Evolutionary conservation across 2,329 filamentous ascomycete species (phyloP).

Genomic region (Plenodomus tracheiphilus): DNA sequence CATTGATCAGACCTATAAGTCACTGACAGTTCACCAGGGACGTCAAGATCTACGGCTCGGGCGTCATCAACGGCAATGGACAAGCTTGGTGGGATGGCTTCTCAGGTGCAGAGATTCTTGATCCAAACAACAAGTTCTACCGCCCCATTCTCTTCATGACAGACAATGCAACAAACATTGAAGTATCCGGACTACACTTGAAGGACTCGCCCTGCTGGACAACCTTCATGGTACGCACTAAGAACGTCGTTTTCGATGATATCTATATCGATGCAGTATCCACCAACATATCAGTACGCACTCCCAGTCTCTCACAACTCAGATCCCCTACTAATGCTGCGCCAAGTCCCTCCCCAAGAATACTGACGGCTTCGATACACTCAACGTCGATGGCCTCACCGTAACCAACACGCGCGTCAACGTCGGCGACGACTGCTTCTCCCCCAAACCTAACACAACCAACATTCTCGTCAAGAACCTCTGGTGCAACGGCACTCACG

Average conservation of each 20-base stretch:
- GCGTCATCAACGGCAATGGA: constrained; percentile 56
- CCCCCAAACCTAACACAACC: constrained; percentile 39
- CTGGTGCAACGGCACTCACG: constrained; percentile 41
- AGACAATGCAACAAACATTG: constrained; percentile 62
- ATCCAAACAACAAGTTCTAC: constrained; percentile 59
- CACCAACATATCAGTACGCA: constrained; percentile 45
- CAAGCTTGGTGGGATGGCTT: constrained; percentile 54
- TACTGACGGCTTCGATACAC: constrained; percentile 65
- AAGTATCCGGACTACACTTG: constrained; percentile 61
- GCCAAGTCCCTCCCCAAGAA: constrained; percentile 58
- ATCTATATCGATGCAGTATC: constrained; percentile 60
- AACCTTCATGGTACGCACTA: constrained; percentile 63
- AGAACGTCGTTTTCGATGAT: constrained; percentile 59
- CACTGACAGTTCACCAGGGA: constrained; percentile 29
- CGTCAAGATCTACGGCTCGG: constrained; percentile 62
- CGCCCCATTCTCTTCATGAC: constrained; percentile 65
- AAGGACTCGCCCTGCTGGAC: constrained; percentile 67
- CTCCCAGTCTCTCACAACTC: not conserved
- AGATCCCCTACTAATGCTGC: not conserved
- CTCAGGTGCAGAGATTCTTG: constrained; percentile 52
- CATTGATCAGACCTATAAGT: not conserved
- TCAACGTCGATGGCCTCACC: constrained; percentile 59
- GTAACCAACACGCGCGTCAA: constrained; percentile 44
- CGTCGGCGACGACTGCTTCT: constrained; percentile 41
- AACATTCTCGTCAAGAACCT: constrained; percentile 40